phyloP scores from a whole-genome alignment of 441 rosid species.

The Gossypium lobatum region DNA sequence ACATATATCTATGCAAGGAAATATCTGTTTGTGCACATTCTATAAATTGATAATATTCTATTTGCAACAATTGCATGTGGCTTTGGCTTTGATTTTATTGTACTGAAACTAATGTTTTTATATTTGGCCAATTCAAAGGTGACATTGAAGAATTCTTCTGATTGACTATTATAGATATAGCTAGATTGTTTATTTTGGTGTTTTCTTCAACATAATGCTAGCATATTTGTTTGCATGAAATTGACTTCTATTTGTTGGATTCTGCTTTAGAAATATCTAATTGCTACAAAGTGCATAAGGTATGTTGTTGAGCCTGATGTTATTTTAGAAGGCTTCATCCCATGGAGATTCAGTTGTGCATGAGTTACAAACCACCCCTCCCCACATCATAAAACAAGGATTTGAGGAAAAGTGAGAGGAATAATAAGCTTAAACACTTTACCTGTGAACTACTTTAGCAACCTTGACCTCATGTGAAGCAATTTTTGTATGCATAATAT shows the following conservation, averaged over 20 bases:
- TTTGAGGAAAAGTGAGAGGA: neutral
- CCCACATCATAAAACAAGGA: neutral
- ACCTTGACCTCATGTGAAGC: neutral
- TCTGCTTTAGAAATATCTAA: neutral
- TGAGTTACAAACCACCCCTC: slow-evolving; percentile 3
- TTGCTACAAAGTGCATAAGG: neutral
- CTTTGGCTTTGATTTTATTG: neutral
- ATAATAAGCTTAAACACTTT: neutral
- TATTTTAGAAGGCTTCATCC: slow-evolving; percentile 2
- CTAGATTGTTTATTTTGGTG: neutral
- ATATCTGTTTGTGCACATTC: neutral
- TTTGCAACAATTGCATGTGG: neutral
- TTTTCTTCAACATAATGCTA: neutral
- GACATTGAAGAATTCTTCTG: neutral
- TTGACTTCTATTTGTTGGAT: neutral
- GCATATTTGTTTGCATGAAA: neutral
- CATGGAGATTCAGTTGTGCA: neutral
- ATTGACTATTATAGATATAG: neutral
- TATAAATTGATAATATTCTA: neutral
- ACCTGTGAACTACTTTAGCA: neutral
- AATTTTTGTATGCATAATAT: neutral
- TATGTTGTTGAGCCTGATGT: neutral
- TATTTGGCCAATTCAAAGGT: neutral
- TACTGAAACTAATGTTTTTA: slow-evolving; percentile 2
- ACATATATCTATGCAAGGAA: neutral